These are phyloP conservation scores for Cudoniella acicularis DNA, from an alignment of 495 filamentous ascomycete genomes.

Conservation along the genomic window DNA sequence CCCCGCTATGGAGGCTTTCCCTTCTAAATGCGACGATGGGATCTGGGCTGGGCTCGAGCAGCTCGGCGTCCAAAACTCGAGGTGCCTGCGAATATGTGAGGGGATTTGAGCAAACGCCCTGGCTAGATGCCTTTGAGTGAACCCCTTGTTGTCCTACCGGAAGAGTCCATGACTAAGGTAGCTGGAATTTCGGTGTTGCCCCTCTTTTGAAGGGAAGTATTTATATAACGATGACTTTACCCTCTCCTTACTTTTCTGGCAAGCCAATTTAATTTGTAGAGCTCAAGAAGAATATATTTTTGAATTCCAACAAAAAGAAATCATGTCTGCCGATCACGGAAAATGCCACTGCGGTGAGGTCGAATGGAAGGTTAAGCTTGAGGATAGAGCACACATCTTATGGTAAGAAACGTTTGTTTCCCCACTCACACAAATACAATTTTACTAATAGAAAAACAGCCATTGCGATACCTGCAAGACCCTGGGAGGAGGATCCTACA, in stretches of 20 bases:
- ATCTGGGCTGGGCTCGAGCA: not conserved
- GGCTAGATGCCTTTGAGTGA: not conserved
- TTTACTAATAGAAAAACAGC: constrained; percentile 24
- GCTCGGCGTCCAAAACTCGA: not conserved
- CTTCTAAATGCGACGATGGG: not conserved
- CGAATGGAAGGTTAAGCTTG: constrained; percentile 42
- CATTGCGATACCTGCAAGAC: constrained; percentile 51
- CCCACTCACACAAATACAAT: not conserved
- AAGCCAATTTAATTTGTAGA: not conserved
- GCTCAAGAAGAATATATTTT: not conserved
- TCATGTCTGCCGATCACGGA: constrained; percentile 32
- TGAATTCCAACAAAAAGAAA: not conserved
- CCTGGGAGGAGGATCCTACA: constrained; percentile 42
- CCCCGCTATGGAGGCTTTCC: not conserved
- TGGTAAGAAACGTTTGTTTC: constrained; percentile 32
- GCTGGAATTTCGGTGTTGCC: not conserved
- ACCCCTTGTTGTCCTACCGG: not conserved
- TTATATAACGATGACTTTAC: not conserved
- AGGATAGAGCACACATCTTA: constrained; percentile 41
- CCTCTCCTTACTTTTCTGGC: not conserved
- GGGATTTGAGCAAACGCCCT: too few species aligned
- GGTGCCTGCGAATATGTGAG: not conserved
- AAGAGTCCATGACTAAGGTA: not conserved
- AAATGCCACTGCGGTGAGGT: constrained; percentile 49
- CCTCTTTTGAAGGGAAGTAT: not conserved